Evolutionary conservation across 495 filamentous ascomycete genomes (phyloP).

Genomic region (Xylaria venustula): DNA sequence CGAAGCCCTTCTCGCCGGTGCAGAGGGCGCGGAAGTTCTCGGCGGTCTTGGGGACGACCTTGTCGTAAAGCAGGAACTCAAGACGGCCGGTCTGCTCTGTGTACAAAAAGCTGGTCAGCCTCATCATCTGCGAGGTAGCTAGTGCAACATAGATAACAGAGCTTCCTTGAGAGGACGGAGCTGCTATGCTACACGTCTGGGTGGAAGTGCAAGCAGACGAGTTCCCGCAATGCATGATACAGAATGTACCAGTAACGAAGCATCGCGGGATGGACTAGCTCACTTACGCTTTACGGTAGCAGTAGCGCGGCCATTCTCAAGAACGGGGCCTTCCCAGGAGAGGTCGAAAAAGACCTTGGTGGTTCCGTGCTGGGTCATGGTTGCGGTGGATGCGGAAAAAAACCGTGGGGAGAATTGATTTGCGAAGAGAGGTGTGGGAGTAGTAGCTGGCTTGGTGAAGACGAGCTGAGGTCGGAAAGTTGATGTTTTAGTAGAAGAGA

Average conservation of each 20-base stretch:
- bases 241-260: not conserved
- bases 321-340: slow-evolving; percentile 64
- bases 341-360: slow-evolving; percentile 36
- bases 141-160: not conserved
- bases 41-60: slow-evolving; percentile 83
- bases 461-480: slow-evolving; percentile 13
- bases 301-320: slow-evolving; percentile 59
- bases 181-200: not conserved
- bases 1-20: slow-evolving; percentile 88
- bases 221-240: not conserved
- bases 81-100: slow-evolving; percentile 75
- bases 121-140: slow-evolving; percentile 9
- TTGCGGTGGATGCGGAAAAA: slow-evolving; percentile 63
- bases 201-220: not conserved
- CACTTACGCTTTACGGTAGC: slow-evolving; percentile 61
- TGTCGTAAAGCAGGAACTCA: slow-evolving; percentile 87
- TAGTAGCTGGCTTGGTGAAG: slow-evolving; percentile 8
- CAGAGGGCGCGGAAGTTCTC: slow-evolving; percentile 95
- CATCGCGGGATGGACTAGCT: not conserved
- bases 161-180: not conserved
- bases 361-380: slow-evolving; percentile 61
- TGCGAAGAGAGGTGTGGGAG: slow-evolving; percentile 3
- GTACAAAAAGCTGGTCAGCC: slow-evolving; percentile 21
- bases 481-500: slow-evolving; percentile 13
- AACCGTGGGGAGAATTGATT: slow-evolving; percentile 33